Base-by-base conservation (phyloP, 495 filamentous ascomycete species). In the Xylaria longipes region DNA sequence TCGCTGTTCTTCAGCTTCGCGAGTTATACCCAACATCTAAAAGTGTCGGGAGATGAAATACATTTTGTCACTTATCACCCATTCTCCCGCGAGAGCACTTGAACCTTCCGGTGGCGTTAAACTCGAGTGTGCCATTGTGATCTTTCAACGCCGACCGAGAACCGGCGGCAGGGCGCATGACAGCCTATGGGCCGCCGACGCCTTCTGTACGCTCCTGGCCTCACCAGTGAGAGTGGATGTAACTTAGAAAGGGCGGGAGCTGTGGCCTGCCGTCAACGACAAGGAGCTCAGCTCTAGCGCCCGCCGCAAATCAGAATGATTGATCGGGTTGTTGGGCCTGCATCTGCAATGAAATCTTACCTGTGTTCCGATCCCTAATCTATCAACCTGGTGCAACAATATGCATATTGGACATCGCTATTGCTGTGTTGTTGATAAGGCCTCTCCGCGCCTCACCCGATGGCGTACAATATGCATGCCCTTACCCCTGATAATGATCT, bases 321-420 rank as follows among this genome's bases (percentile, higher is more conserved):
- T 70, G 62, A 71, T 66, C 69, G 62, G 25, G 62, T 50, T 35
- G 29, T n/a, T 27, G 29, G 52, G 27, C 52, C 62, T 71, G 62
- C 69, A 66, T 54, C 69, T 71, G 54, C 69, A 66, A 65, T 27
- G 62, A 29, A 71, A 71, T 71, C 69, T 71, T 67, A 63, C 39
- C 62, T 65, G 69, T 71, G 62, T 61, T 27, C 54, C 69, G 48
- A 56, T 58, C 37, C 7, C 35, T 29, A 65, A 52, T 65, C 43
- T 66, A 66, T 50, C 45, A 35, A 52, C 43, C 14, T 43, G 12
- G 46, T 56, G 33, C n/a, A 22, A 56, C 65, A 22, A 56, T 11
- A 39, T 41, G 45, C 45, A 39, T 39, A n/a, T 17, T 11, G n/a
- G 22, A 31, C 15, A 54, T 41, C 65, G 46, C 31, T 54, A 67